A percentile compares a stretch with the other conserved stretches of the same genome.
phyloP scores from a whole-genome alignment of 306 rosid genomes.

The Lagenaria siceraria region DNA sequence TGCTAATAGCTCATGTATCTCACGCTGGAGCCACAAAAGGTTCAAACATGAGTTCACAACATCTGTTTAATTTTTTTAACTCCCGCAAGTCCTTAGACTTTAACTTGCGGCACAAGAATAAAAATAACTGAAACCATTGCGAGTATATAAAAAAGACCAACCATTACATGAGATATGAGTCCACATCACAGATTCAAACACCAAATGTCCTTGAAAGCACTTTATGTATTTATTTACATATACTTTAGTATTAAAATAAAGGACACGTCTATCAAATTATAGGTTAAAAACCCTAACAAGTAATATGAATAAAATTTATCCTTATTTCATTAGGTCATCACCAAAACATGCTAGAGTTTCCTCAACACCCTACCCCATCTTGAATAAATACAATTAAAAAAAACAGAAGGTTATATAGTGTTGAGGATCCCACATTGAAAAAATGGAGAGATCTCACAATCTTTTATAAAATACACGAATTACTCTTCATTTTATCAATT shows the following conservation, averaged over 20 bases:
- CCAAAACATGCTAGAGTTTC: background rate
- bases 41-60: background rate
- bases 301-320: background rate
- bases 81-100: background rate
- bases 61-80: background rate
- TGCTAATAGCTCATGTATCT: constrained; percentile 91
- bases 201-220: background rate
- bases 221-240: background rate
- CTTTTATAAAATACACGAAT: too few species aligned
- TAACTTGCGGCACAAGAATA: constrained; percentile 1
- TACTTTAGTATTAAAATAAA: background rate
- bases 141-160: background rate
- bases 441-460: too few species aligned
- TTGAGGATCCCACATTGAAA: too few species aligned
- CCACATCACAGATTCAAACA: background rate
- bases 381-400: background rate
- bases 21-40: constrained; percentile 50
- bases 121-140: constrained; percentile 2
- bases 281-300: background rate
- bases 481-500: too few species aligned
- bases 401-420: background rate
- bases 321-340: background rate
- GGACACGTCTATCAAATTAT: background rate
- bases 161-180: background rate
- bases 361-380: background rate